Evolutionary conservation across 176 grass and related monocot genomes (phyloP), one percentile per base, ranked within the genome.

Genomic region (Tuctoria greenei): DNA sequence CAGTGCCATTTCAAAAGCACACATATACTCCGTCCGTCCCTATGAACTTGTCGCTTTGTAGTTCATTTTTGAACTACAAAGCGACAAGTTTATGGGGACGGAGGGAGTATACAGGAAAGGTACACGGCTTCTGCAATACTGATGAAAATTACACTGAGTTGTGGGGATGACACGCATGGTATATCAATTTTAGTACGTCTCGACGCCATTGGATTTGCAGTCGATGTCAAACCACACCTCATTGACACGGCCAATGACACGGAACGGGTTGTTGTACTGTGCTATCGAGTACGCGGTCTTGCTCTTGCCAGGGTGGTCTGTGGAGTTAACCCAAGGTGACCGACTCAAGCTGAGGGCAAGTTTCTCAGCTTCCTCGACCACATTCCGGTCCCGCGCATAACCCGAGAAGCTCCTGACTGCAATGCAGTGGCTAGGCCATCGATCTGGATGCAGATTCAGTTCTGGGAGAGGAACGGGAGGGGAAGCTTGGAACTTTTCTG

Each of bases 201-300:
- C 86, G 6, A 88, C 47, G 39, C 75, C 69, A 37, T 54, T 51
- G n/a, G 91, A 85, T 72, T 80, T 78, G 59, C 94, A 97, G 18
- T 31, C 36, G 58, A 97, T 70, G 43, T 97, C 78, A 3, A 91
- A 85, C 90, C 90, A 97, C 45, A 97, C 93, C 71, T 97, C 93
- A 72, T 97, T 97, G 35, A 82, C 51, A 63, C 93, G 90, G 28
- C 88, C 69, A 37, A 91, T 71, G 66, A 97, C 45, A 77, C 40
- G 90, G 57, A 97, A 89, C 4, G 88, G 93, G 0, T 56, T 88
- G 74, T 80, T 83, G 57, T 93, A 97, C 77, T 97, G 90, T 20
- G 93, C 90, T 57, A 97, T 90, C 3, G 93, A 97, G 80, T 97
- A 97, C 0, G 90, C 85, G 12, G 73, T 82, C 14, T 81, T 67